Evolutionary conservation across 371 early-diverging fungal genomes (phyloP).

Genomic region (Entomophthora muscae): DNA sequence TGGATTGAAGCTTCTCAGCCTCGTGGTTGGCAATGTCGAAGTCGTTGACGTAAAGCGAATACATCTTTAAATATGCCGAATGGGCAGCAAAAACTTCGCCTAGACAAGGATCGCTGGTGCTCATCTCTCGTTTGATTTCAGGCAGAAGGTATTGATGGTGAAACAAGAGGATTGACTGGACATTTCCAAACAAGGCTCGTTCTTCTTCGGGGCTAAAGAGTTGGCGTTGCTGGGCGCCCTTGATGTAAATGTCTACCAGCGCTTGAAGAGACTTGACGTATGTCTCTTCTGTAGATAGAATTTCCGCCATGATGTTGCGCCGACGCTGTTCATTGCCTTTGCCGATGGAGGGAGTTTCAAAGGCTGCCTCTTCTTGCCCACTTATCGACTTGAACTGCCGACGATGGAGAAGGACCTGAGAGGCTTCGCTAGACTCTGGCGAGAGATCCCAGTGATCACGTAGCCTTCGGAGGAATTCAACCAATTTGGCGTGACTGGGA

Average conservation of each 20-base stretch:
- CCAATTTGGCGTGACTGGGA: not conserved
- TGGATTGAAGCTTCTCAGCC: conserved; percentile 22
- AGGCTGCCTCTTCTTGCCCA: conserved; percentile 8
- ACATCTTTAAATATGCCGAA: conserved; percentile 40
- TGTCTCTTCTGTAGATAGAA: conserved; percentile 56
- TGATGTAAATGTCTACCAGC: conserved; percentile 24
- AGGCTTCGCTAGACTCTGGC: conserved; percentile 23
- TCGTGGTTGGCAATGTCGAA: conserved; percentile 39
- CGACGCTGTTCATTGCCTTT: conserved; percentile 14
- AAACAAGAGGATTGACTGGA: conserved; percentile 40
- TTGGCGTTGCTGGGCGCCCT: conserved; percentile 10
- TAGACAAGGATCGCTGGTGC: conserved; percentile 12
- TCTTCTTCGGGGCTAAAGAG: conserved; percentile 21
- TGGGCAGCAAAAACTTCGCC: conserved; percentile 23
- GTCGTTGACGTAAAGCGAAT: conserved; percentile 55
- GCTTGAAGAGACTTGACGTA: conserved; percentile 48
- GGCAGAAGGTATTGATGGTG: conserved; percentile 45
- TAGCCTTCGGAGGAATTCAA: conserved; percentile 26
- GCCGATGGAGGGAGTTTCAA: conserved; percentile 12
- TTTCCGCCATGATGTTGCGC: conserved; percentile 33
- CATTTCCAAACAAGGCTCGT: conserved; percentile 41
- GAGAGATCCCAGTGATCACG: conserved; percentile 45
- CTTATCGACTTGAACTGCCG: conserved; percentile 12
- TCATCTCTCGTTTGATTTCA: conserved; percentile 22
- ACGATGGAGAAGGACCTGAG: conserved; percentile 17